Evolutionary conservation across 768 basidiomycete genomes (phyloP), one percentile per base, ranked within the genome.

Genomic region (Dictyophora rubrovolvata): DNA sequence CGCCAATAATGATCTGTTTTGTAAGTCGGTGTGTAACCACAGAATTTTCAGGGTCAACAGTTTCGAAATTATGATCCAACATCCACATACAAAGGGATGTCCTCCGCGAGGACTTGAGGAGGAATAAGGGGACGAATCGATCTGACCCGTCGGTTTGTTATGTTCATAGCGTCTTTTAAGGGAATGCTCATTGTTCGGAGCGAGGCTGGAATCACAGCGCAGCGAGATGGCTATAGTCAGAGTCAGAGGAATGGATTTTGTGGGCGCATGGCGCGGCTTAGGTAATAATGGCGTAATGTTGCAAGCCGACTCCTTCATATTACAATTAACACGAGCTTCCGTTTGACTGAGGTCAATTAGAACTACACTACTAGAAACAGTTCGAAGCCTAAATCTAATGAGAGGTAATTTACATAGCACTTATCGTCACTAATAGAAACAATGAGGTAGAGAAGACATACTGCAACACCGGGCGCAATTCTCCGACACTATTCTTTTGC

Each of bases 71-170:
- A 37, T 17, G 23, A 11, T 46, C 3, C 16, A 12, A 12, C 7
- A 51, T 33, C 23, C 33, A 74, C 82, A 54, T 72, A 89, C 88
- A 92, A 72, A 48, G 90, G 90, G n/a, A 89, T 79, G 71, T 97
- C 93, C 70, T 97, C 93, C 64, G 89, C 87, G 1, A 97, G 79
- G 61, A 97, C 95, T 68, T 94, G 93, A 20, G 93, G 93, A 54
- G 93, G 93, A 59, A 97, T 93, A 58, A 97, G 73, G 28, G 93
- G 93, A 47, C 93, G 78, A 17, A 87, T 93, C 16, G 81, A 85
- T 69, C 83, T 92, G 56, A 97, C 93, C 49, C 93, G 78, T 61
- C 84, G 78, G 67, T 97, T 94, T 67, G 93, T 91, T 42, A 96
- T 83, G 61, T 80, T 69, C 54, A 89, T 80, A 48, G 89, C 89